These are phyloP conservation scores for Pseudocercospora cruenta DNA, from an alignment of 2,329 filamentous ascomycete genomes.

Conservation along the genomic window DNA sequence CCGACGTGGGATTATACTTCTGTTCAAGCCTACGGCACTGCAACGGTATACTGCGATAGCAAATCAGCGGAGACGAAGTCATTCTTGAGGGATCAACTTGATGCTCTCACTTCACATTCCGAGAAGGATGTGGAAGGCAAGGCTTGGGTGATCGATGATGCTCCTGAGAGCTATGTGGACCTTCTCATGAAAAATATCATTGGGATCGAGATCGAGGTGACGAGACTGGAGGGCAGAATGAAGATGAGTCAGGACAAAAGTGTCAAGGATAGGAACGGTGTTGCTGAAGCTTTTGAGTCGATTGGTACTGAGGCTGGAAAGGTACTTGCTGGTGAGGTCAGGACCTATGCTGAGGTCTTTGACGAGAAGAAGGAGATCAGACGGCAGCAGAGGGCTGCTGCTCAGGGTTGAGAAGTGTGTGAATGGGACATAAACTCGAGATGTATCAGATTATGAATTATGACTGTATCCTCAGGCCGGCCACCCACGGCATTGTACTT, in stretches of 20 bases:
- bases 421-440: no score
- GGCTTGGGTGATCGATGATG: slow-evolving; percentile 62
- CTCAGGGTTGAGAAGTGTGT: background rate
- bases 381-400: background rate
- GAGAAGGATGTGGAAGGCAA: slow-evolving; percentile 56
- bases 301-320: slow-evolving; percentile 44
- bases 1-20: slow-evolving; percentile 73
- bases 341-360: background rate
- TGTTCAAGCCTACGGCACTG: slow-evolving; percentile 65
- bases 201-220: slow-evolving; percentile 60
- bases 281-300: slow-evolving; percentile 59
- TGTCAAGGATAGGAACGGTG: slow-evolving; percentile 58
- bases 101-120: slow-evolving; percentile 55
- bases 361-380: background rate
- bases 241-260: slow-evolving; percentile 69
- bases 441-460: background rate
- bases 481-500: background rate
- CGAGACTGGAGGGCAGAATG: slow-evolving; percentile 62
- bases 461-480: background rate
- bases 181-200: slow-evolving; percentile 41
- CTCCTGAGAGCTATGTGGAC: slow-evolving; percentile 60
- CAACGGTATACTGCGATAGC: slow-evolving; percentile 58
- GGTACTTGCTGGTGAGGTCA: slow-evolving; percentile 16
- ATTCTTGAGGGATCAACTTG: slow-evolving; percentile 58
- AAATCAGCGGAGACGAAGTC: slow-evolving; percentile 48